Evolutionary conservation across 2,329 filamentous ascomycete species (phyloP), one percentile per base, ranked within the genome.

Genomic region (Alternaria novae-zelandiae): DNA sequence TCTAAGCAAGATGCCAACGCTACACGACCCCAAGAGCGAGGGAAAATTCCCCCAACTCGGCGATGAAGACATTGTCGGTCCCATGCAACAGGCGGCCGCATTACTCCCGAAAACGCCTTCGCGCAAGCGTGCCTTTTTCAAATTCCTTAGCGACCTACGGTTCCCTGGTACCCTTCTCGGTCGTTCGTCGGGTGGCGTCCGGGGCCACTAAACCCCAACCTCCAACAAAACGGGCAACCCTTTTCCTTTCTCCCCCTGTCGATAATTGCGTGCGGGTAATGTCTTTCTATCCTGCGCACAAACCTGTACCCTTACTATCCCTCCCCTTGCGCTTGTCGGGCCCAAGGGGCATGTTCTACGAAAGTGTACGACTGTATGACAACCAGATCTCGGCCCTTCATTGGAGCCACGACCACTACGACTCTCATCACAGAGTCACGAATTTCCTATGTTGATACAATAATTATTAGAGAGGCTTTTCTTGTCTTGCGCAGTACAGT

Each of bases 51-150:
- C 94, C 23, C 89, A 90, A 71, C 87, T 95, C 30, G 94, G 94
- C 56, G 94, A 97, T 73, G 91, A 94, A 72, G 94, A 97, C 79
- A 96, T 97, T 76, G 93, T 97, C 47, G 94, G 94, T 2, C 94
- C 94, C 7, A 97, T 97, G 94, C 63, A 70, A 64, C 54, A 66
- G 61, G 61, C 72, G 62, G 69, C 77, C 36, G 68, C 75, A 12
- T 73, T 77, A 61, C 79, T 81, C 59, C 80, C 81, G 41, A 75
- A 74, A 61, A 80, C 74, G 23, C 72, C 75, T 32, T 75, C 74
- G 25, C 75, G 73, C 25, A 81, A 80, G 68, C 77, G 77, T 56
- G 75, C 76, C 8, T 79, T 80, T 57, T 71, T 79, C 69, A 79
- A 76, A 62, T 79, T 80, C 61, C 72, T 81, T 56, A 75, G 68